Evolutionary conservation across 495 filamentous ascomycete species (phyloP).

Genomic region (Neurospora sp.): DNA sequence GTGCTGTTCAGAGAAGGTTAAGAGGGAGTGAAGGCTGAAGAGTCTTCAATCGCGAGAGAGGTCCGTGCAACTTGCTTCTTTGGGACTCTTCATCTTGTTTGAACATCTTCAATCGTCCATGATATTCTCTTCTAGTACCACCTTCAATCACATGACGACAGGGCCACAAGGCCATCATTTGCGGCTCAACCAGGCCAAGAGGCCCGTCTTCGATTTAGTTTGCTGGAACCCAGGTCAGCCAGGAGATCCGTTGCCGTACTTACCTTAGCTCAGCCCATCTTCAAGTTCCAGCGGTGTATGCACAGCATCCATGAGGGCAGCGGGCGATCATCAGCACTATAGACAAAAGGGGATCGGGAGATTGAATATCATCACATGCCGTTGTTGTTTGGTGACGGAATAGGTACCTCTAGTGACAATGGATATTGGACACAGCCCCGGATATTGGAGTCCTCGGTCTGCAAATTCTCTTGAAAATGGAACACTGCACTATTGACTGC

Average conservation of each 20-base stretch:
- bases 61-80: background rate
- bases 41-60: background rate
- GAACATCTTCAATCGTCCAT: background rate
- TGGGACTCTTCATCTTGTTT: background rate
- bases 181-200: background rate
- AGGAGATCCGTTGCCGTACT: background rate
- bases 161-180: background rate
- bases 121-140: background rate
- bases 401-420: background rate
- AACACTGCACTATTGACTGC: background rate
- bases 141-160: background rate
- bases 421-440: background rate
- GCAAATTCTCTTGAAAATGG: background rate
- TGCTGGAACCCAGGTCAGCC: background rate
- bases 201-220: background rate
- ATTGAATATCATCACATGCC: background rate
- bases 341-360: background rate
- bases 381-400: background rate
- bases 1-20: background rate
- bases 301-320: background rate
- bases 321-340: background rate
- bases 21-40: background rate
- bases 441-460: background rate
- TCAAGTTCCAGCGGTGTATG: background rate
- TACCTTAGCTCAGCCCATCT: background rate